Evolutionary conservation across 2,329 filamentous ascomycete species (phyloP).

Genomic region (Onygenales sp.): DNA sequence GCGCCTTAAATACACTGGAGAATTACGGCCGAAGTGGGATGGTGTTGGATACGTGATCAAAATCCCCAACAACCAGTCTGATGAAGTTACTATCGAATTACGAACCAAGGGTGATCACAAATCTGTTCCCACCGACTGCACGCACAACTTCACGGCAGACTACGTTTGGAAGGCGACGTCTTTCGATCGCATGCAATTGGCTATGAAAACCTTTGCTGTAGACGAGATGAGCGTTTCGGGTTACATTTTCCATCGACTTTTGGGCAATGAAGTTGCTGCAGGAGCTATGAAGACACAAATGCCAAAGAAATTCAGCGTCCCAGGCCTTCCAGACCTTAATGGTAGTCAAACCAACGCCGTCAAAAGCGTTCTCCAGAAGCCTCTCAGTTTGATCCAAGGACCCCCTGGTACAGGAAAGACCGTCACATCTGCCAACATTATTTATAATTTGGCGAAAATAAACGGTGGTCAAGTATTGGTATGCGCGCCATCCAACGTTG

Average conservation of each 20-base stretch:
- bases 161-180: conserved; percentile 99
- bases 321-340: conserved; percentile 88
- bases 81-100: conserved; percentile 91
- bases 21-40: conserved; percentile 86
- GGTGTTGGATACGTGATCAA: conserved; percentile 98
- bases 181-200: conserved; percentile 97
- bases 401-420: conserved; percentile 97
- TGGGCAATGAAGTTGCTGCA: conserved; percentile 89
- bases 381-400: conserved; percentile 90
- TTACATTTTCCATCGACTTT: conserved; percentile 94
- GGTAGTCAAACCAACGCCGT: conserved; percentile 93
- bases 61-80: conserved; percentile 97
- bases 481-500: conserved; percentile 95
- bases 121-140: conserved; percentile 88
- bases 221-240: conserved; percentile 98
- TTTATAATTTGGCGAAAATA: conserved; percentile 93
- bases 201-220: conserved; percentile 97
- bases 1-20: conserved; percentile 92
- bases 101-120: conserved; percentile 94
- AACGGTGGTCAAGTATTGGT: conserved; percentile 92
- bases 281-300: conserved; percentile 92
- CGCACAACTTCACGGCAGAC: conserved; percentile 95
- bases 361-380: conserved; percentile 87
- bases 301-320: conserved; percentile 94
- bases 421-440: conserved; percentile 95